These are phyloP conservation scores for Phyllosticta capitalensis DNA, from an alignment of 2,329 filamentous ascomycete species.

Conservation along the genomic window DNA sequence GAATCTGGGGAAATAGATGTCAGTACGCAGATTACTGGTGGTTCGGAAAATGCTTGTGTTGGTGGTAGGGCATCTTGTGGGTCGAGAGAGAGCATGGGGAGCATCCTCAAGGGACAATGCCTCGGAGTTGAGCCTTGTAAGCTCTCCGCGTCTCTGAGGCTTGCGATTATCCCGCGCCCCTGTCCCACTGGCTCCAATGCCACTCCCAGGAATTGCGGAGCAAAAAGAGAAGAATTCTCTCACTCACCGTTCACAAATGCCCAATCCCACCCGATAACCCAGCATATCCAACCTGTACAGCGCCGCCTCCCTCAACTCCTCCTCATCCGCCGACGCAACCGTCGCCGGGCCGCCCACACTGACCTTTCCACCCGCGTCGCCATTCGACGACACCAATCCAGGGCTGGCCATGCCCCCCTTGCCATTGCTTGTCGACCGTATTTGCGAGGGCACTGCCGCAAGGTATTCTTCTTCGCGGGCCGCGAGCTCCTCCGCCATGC, in stretches of 20 bases:
- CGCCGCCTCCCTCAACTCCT: conserved; percentile 75
- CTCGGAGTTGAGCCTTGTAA: background rate
- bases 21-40: background rate
- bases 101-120: background rate
- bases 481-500: conserved; percentile 67
- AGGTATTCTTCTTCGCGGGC: conserved; percentile 35
- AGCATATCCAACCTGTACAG: conserved; percentile 75
- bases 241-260: conserved; percentile 74
- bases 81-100: background rate
- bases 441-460: conserved; percentile 13
- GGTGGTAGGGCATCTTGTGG: background rate
- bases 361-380: conserved; percentile 10
- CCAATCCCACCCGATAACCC: conserved; percentile 87
- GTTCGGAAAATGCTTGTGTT: background rate
- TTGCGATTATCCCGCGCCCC: background rate
- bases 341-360: conserved; percentile 13
- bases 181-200: background rate
- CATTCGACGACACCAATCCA: conserved; percentile 12
- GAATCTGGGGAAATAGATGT: conserved; percentile 47
- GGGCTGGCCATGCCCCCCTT: conserved; percentile 17
- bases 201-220: background rate
- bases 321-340: conserved; percentile 50
- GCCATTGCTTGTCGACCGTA: conserved; percentile 15
- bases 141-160: background rate
- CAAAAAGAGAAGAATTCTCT: background rate